Evolutionary conservation across 371 early-diverging fungal species (phyloP).

Genomic region (Circinella umbellata): DNA sequence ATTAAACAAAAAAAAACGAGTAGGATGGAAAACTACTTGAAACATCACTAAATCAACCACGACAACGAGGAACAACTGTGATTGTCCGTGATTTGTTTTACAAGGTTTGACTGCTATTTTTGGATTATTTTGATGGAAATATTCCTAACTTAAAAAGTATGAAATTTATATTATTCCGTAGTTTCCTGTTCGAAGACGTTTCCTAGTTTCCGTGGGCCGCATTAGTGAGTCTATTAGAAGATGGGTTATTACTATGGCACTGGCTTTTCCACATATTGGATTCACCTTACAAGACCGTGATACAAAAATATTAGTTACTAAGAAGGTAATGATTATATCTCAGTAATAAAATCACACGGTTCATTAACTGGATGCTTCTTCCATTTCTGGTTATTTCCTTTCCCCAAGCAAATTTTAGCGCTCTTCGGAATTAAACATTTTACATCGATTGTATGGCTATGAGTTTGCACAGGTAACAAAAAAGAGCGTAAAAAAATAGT

Average conservation of each 20-base stretch:
- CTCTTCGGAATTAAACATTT: constrained; percentile 10
- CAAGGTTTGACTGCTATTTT: constrained; percentile 47
- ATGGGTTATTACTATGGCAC: constrained; percentile 50
- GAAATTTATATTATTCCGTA: constrained; percentile 20
- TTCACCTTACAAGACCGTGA: constrained; percentile 55
- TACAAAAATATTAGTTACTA: constrained; percentile 41
- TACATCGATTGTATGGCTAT: constrained; percentile 22
- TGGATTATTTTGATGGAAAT: neutral
- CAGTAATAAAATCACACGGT: neutral
- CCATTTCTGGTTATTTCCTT: constrained; percentile 1
- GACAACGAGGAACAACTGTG: constrained; percentile 64
- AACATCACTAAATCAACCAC: constrained; percentile 34
- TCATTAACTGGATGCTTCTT: neutral
- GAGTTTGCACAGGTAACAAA: constrained; percentile 11
- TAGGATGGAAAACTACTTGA: constrained; percentile 59
- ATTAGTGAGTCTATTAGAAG: constrained; percentile 54
- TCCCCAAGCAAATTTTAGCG: constrained; percentile 1
- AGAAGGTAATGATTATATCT: constrained; percentile 41
- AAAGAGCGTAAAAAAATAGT: neutral
- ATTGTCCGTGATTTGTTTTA: constrained; percentile 70
- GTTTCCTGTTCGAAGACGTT: constrained; percentile 65
- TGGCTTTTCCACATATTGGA: constrained; percentile 50
- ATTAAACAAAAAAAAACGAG: neutral
- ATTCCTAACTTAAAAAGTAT: neutral
- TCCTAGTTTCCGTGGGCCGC: constrained; percentile 23